A percentile compares a stretch with the other conserved stretches of the same genome.
Evolutionary conservation across 345 rosid species (phyloP).

Genomic region (Eucalyptus regnans): DNA sequence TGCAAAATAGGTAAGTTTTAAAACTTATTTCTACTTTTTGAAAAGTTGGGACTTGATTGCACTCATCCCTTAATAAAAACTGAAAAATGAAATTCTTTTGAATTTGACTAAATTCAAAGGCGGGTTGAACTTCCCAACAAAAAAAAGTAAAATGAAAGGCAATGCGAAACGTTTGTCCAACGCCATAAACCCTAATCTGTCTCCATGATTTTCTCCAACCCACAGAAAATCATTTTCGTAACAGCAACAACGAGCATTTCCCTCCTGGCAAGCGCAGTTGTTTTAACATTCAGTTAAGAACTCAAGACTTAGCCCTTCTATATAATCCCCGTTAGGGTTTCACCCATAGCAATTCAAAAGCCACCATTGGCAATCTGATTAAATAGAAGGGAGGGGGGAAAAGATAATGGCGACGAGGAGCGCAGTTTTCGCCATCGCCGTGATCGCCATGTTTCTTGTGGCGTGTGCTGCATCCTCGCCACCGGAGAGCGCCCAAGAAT

Average conservation of each 20-base stretch:
- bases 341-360: background rate
- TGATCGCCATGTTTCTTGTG: background rate
- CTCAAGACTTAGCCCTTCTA: background rate
- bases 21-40: background rate
- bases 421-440: background rate
- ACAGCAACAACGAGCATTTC: background rate
- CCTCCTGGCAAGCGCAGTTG: background rate
- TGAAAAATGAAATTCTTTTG: background rate
- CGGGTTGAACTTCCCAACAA: background rate
- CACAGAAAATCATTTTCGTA: background rate
- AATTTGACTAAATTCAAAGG: background rate
- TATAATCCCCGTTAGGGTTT: background rate
- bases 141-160: background rate
- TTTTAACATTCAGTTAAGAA: background rate
- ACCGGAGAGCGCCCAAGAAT: background rate
- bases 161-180: background rate
- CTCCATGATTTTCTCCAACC: background rate
- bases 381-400: background rate
- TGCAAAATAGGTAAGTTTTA: background rate
- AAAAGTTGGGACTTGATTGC: background rate
- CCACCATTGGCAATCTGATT: background rate
- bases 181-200: background rate
- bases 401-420: background rate
- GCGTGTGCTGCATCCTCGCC: background rate
- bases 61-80: background rate